phyloP scores from a whole-genome alignment of 2,329 filamentous ascomycete species.

The Colletotrichum agaves region DNA sequence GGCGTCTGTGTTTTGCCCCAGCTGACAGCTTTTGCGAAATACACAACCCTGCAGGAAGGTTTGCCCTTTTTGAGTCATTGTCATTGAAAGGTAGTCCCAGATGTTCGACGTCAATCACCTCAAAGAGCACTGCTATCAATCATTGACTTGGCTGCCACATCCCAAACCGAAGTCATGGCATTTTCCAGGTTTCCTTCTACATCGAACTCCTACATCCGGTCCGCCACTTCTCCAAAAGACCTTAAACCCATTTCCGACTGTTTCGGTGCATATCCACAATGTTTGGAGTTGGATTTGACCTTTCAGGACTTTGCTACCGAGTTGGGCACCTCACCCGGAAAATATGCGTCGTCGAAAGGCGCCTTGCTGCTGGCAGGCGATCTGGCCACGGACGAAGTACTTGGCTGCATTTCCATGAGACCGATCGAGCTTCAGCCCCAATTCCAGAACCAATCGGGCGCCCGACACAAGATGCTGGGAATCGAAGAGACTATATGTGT shows the following conservation, averaged over 20 bases:
- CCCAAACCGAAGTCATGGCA: background rate
- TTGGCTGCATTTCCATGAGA: conserved; percentile 44
- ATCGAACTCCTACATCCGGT: conserved; percentile 38
- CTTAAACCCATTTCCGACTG: conserved; percentile 38
- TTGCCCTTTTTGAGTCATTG: background rate
- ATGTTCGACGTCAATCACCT: background rate
- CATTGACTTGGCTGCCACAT: background rate
- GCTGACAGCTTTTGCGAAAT: background rate
- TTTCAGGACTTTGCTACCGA: conserved; percentile 44
- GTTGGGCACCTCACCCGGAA: conserved; percentile 41
- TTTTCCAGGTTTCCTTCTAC: background rate
- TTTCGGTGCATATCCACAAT: conserved; percentile 42
- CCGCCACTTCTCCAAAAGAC: conserved; percentile 38
- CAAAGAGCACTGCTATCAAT: background rate
- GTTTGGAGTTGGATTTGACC: conserved; percentile 43
- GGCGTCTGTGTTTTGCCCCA: background rate
- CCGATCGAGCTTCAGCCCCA: conserved; percentile 37
- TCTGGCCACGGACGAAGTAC: conserved; percentile 28
- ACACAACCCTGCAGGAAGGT: background rate
- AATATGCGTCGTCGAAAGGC: conserved; percentile 42
- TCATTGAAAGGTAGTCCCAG: no score
- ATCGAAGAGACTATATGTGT: conserved; percentile 44
- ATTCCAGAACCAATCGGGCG: conserved; percentile 14
- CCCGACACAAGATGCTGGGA: conserved; percentile 40
- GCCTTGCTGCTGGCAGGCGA: conserved; percentile 42